These are phyloP conservation scores for Neonectria punicea DNA, from an alignment of 2,329 filamentous ascomycete species.

Conservation along the genomic window DNA sequence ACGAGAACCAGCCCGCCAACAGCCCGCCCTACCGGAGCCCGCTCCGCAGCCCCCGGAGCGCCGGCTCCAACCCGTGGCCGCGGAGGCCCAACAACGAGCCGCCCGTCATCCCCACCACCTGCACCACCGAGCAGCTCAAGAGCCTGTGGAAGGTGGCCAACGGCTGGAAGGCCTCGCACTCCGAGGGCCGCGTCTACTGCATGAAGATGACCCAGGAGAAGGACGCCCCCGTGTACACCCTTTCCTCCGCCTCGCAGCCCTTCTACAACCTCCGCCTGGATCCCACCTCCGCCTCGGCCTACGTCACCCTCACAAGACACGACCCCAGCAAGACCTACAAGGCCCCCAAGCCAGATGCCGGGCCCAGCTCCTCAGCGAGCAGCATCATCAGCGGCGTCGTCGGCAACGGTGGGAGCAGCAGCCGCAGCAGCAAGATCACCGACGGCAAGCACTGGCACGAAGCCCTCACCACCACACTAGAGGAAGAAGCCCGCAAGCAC, in stretches of 20 bases:
- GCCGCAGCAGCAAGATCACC: constrained; percentile 42
- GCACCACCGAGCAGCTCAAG: constrained; percentile 70
- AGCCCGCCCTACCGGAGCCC: constrained; percentile 37
- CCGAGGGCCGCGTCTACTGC: constrained; percentile 69
- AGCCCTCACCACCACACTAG: constrained; percentile 67
- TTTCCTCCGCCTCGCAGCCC: constrained; percentile 69
- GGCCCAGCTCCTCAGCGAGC: constrained; percentile 37
- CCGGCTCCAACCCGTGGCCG: constrained; percentile 38
- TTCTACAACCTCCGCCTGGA: constrained; percentile 75
- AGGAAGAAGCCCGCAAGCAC: constrained; percentile 63
- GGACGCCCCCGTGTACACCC: constrained; percentile 73
- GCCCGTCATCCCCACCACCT: constrained; percentile 59
- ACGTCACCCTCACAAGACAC: constrained; percentile 67
- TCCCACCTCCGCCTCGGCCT: constrained; percentile 71
- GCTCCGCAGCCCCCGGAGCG: constrained; percentile 35
- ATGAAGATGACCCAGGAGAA: constrained; percentile 65
- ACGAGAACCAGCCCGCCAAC: constrained; percentile 35
- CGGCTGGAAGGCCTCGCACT: constrained; percentile 71
- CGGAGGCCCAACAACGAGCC: constrained; percentile 53
- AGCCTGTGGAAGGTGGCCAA: constrained; percentile 76
- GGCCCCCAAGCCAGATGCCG: constrained; percentile 47
- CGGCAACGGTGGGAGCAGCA: constrained; percentile 40
- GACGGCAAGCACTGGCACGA: constrained; percentile 66
- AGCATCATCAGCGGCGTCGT: constrained; percentile 48
- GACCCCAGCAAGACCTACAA: constrained; percentile 70